Percentiles rank a stretch among this genome's conserved stretches.
These are phyloP conservation scores for Pythium monospermum DNA, from an alignment of 352 stramenopile species.

Conservation along the genomic window DNA sequence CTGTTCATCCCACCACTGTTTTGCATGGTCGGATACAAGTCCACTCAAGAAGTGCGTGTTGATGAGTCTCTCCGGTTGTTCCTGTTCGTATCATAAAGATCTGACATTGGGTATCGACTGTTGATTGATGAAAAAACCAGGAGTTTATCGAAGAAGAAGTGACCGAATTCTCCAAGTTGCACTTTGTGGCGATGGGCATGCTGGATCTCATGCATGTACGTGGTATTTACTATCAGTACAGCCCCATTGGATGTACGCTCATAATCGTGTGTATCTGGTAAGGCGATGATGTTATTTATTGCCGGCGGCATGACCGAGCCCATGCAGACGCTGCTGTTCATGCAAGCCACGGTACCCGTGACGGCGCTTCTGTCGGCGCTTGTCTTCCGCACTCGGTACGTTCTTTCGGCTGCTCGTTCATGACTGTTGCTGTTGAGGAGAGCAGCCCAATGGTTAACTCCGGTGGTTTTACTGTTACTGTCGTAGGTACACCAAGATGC, in stretches of 20 bases:
- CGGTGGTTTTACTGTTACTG: too few relatives aligned
- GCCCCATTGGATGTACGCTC: neutral
- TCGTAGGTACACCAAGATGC: conserved; percentile 61
- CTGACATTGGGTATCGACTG: too few relatives aligned
- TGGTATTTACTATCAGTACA: neutral
- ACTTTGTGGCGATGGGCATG: conserved; percentile 85
- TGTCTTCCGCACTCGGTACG: conserved; percentile 50
- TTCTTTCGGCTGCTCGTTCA: neutral
- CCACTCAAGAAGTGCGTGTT: conserved; percentile 73
- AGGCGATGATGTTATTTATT: conserved; percentile 84
- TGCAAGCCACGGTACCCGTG: conserved; percentile 78
- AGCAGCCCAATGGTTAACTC: too few relatives aligned
- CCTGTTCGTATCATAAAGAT: too few relatives aligned
- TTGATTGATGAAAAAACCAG: too few relatives aligned
- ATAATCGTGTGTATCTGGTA: too few relatives aligned
- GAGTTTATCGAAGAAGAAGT: conserved; percentile 82
- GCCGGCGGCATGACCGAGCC: conserved; percentile 75
- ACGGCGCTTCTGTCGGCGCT: conserved; percentile 54
- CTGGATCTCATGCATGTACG: conserved; percentile 76
- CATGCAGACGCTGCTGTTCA: conserved; percentile 79
- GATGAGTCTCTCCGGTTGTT: conserved; percentile 8
- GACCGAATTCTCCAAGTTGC: conserved; percentile 81
- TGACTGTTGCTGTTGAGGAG: neutral
- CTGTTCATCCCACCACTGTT: conserved; percentile 86
- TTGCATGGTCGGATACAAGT: conserved; percentile 83